These are phyloP conservation scores for Fusarium falciforme DNA, from an alignment of 2,329 filamentous ascomycete genomes.

Conservation along the genomic window DNA sequence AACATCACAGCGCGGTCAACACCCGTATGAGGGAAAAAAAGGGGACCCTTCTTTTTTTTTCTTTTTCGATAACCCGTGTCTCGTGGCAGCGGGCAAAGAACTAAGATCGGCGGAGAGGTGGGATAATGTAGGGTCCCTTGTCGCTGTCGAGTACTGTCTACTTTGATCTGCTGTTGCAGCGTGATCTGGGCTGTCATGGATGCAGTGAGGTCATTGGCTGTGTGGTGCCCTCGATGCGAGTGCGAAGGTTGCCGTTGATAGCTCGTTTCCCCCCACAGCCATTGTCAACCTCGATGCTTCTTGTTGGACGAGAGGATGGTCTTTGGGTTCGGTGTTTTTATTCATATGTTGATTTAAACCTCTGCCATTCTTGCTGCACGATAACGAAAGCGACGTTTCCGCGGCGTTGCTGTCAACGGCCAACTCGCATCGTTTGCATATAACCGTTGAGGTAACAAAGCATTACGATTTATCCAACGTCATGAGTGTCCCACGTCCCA, in stretches of 20 bases:
- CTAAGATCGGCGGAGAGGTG: slow-evolving; percentile 28
- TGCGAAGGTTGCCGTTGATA: background rate
- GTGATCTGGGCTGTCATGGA: slow-evolving; percentile 23
- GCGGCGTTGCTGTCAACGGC: slow-evolving; percentile 7
- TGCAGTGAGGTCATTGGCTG: slow-evolving; percentile 14
- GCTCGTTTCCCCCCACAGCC: background rate
- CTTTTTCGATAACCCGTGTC: background rate
- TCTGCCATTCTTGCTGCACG: background rate
- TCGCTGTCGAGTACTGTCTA: slow-evolving; percentile 30
- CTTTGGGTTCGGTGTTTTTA: background rate
- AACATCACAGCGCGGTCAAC: background rate
- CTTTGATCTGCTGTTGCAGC: slow-evolving; percentile 19
- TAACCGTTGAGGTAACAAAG: slow-evolving; percentile 10
- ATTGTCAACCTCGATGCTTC: background rate
- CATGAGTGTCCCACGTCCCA: slow-evolving; percentile 20
- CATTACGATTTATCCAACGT: slow-evolving; percentile 1
- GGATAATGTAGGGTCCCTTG: slow-evolving; percentile 18
- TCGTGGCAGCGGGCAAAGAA: background rate
- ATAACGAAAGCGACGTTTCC: background rate
- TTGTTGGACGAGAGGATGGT: background rate
- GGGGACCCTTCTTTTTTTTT: background rate
- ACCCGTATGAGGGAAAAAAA: background rate
- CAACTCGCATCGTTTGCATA: slow-evolving; percentile 6
- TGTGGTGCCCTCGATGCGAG: slow-evolving; percentile 1
- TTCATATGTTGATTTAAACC: background rate